A percentile compares a stretch with the other conserved stretches of the same genome.
Conservation (phyloP, 768 basidiomycete species). For the Pleurotus tuoliensis region DNA sequence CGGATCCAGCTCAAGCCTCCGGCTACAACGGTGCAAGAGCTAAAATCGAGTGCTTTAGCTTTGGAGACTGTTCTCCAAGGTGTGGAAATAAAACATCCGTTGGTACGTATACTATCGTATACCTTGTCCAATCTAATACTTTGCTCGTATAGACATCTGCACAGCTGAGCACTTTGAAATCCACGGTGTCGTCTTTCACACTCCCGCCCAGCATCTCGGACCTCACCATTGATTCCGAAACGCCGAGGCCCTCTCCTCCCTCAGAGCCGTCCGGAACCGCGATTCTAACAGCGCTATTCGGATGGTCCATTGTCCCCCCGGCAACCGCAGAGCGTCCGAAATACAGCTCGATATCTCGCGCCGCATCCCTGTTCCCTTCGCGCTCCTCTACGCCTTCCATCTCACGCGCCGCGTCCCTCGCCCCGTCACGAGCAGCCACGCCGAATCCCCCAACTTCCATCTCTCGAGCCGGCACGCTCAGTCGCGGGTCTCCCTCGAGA, state of each 20-base stretch:
- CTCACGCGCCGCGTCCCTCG: slow-evolving; percentile 33
- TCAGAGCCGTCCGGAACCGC: slow-evolving; percentile 34
- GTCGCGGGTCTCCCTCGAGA: slow-evolving; percentile 9
- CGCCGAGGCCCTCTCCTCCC: not conserved
- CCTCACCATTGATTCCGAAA: slow-evolving; percentile 4
- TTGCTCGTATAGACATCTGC: slow-evolving; percentile 41
- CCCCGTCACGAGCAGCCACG: slow-evolving; percentile 15
- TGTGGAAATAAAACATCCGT: slow-evolving; percentile 65
- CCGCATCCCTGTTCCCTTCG: slow-evolving; percentile 26
- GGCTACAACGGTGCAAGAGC: slow-evolving; percentile 52
- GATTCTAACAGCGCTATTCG: slow-evolving; percentile 44
- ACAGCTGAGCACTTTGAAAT: slow-evolving; percentile 51
- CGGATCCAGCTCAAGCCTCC: slow-evolving; percentile 72
- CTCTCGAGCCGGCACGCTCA: slow-evolving; percentile 3
- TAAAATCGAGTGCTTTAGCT: slow-evolving; percentile 50
- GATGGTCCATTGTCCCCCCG: slow-evolving; percentile 43
- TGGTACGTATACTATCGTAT: slow-evolving; percentile 42
- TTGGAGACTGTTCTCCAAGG: slow-evolving; percentile 52
- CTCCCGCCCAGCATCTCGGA: slow-evolving; percentile 12
- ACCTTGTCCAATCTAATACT: not conserved
- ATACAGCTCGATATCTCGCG: slow-evolving; percentile 22
- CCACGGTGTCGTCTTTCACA: slow-evolving; percentile 39
- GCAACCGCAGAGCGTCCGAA: slow-evolving; percentile 25
- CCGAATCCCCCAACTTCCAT: slow-evolving; percentile 16
- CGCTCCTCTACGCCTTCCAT: slow-evolving; percentile 24